Evolutionary conservation across 31 red algal genomes (phyloP), one percentile per base, ranked within the genome.

Genomic region (Asparagopsis taxiformis): DNA sequence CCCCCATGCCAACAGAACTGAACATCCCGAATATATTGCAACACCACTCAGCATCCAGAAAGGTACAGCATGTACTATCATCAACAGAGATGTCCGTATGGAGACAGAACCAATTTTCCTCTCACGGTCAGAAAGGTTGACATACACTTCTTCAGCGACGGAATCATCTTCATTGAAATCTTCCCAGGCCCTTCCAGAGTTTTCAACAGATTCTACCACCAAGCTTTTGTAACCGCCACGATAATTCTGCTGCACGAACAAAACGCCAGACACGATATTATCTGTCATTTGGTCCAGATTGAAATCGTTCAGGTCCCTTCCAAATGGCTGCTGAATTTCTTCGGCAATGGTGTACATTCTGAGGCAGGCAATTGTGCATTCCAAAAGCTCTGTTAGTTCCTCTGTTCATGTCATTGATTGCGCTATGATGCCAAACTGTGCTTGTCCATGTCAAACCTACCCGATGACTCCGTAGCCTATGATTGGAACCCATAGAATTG

Each of bases 401-500:
- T n/a, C n/a, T n/a, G n/a, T n/a, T n/a, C n/a, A n/a, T n/a, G n/a
- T n/a, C n/a, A n/a, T n/a, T n/a, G n/a, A n/a, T n/a, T n/a, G n/a
- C n/a, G n/a, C n/a, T n/a, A n/a, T n/a, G n/a, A n/a, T n/a, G n/a
- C n/a, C n/a, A n/a, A n/a, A n/a, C n/a, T n/a, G n/a, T n/a, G n/a
- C n/a, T n/a, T n/a, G n/a, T n/a, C n/a, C n/a, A n/a, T n/a, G n/a
- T n/a, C n/a, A n/a, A n/a, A n/a, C n/a, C n/a, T n/a, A n/a, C n/a
- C n/a, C n/a, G n/a, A n/a, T n/a, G n/a, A 73, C 58, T 32, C 79
- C 79, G 48, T 84, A 84, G 1, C 62, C 65, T 11, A 84, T 84
- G 25, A 84, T 72, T 38, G 68, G 36, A n/a, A 84, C 58, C 79
- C 79, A 84, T 31, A 84, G 64, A n/a, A 84, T 84, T 3, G 79